Evolutionary conservation across 2,329 filamentous ascomycete genomes (phyloP), one percentile per base, ranked within the genome.

Genomic region (Aspergillus transmontanensis): DNA sequence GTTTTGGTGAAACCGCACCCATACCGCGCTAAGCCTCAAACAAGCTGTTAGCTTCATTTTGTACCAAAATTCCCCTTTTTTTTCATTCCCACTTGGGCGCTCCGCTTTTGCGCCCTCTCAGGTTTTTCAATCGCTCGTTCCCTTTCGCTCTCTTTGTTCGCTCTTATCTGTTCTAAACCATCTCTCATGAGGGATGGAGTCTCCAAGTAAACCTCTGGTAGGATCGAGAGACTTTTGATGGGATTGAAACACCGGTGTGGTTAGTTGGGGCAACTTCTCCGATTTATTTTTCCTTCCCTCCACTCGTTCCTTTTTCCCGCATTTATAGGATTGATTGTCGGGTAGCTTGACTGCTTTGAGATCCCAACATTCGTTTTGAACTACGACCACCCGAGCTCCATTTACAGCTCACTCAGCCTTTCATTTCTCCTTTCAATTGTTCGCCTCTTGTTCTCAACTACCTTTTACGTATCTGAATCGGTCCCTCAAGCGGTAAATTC

Each of bases 141-240:
- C 60, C 62, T 59, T 54, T 51, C 50, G 58, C 60, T 41, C 32
- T 58, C 14, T 41, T 63, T 50, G 63, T 41, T 28, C 55, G 32
- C 26, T 39, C 28, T 57, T 62, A n/a, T 60, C 45, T 46, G 51
- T 58, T 63, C 62, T 62, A 43, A 19, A 54, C 65, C 58, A 56
- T 63, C 39, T 62, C 57, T 67, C 62, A 51, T 64, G 67, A 55
- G 34, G 54, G 61, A 69, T 66, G 57, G 64, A 64, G 63, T 63
- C 64, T 69, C 62, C 62, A 61, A 66, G 68, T 68, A 64, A 65
- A 57, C 69, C 69, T 71, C 70, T 73, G 70, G 70, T 68, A 73
- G 71, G 72, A 67, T 72, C 64, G 66, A 69, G 71, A 68, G 67
- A 64, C 63, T 68, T 65, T 63, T 65, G 41, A 67, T 66, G 62